Conservation (phyloP, 2,329 filamentous ascomycete genomes). For the Alternaria arbusti region DNA sequence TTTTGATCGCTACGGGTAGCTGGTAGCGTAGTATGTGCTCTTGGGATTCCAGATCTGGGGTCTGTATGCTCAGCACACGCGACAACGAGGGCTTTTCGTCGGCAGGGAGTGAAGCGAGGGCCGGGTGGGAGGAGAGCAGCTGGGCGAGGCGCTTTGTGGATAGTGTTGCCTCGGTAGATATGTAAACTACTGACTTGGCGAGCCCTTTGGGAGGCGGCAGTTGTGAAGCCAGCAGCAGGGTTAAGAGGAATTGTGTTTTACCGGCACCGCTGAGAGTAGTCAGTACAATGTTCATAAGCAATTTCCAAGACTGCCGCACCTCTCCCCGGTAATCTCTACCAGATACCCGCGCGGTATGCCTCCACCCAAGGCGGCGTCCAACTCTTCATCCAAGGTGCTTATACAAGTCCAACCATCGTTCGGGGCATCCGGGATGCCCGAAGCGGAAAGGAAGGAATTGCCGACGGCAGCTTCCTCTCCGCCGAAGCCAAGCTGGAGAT, state of each 20-base stretch:
- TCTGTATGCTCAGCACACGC: conserved; percentile 78
- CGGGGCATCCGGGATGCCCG: conserved; percentile 1
- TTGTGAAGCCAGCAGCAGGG: conserved; percentile 83
- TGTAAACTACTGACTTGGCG: conserved; percentile 80
- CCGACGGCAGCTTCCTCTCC: conserved; percentile 25
- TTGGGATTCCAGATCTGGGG: conserved; percentile 89
- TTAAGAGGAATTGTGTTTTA: conserved; percentile 92
- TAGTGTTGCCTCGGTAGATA: conserved; percentile 88
- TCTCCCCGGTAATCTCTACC: conserved; percentile 91
- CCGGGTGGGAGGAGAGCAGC: conserved; percentile 72
- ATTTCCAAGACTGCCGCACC: conserved; percentile 50
- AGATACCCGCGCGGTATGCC: conserved; percentile 82
- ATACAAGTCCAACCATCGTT: conserved; percentile 63
- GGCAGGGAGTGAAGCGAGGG: conserved; percentile 57
- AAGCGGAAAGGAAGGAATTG: conserved; percentile 24
- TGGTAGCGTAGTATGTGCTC: conserved; percentile 95
- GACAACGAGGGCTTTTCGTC: conserved; percentile 69
- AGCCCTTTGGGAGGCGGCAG: conserved; percentile 76
- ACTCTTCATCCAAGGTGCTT: conserved; percentile 76
- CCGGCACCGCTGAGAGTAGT: conserved; percentile 73
- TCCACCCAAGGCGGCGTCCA: conserved; percentile 76
- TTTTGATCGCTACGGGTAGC: conserved; percentile 80
- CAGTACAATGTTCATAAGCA: not conserved
- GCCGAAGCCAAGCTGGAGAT: conserved; percentile 63
- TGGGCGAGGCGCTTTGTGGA: conserved; percentile 82